These are phyloP conservation scores for Phaseolus lunatus DNA, from an alignment of 306 rosid genomes.

Conservation along the genomic window DNA sequence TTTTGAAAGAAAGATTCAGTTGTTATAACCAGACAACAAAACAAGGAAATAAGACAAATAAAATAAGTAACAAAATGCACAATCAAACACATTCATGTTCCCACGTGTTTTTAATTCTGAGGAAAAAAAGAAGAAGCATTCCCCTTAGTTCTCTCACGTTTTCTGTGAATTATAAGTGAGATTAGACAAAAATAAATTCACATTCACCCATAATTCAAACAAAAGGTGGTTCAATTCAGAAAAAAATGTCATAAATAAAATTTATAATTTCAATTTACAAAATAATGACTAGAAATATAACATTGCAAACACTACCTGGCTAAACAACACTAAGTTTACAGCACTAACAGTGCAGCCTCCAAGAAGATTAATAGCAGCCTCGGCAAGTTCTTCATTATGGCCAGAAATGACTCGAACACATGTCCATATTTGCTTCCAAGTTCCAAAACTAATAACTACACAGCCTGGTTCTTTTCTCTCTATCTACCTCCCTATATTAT, in stretches of 20 bases:
- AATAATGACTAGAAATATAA: constrained; percentile 4
- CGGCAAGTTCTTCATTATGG: constrained; percentile 41
- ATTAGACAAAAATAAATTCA: background rate
- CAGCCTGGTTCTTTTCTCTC: background rate
- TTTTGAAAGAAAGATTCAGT: background rate
- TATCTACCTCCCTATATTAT: background rate
- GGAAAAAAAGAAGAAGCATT: background rate
- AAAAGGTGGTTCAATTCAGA: constrained; percentile 18
- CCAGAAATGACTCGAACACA: constrained; percentile 24
- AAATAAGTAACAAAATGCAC: background rate
- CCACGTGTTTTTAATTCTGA: background rate
- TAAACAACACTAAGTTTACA: constrained; percentile 38
- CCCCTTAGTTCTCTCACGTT: background rate
- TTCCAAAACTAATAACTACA: constrained; percentile 34
- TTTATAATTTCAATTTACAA: constrained; percentile 32
- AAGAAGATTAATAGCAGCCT: constrained; percentile 45
- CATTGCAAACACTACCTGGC: background rate
- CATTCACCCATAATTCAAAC: background rate
- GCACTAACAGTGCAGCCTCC: constrained; percentile 48
- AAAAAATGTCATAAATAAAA: constrained; percentile 5
- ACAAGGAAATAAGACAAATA: no score
- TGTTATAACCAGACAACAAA: no score
- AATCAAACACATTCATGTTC: background rate
- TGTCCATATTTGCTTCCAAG: constrained; percentile 43
- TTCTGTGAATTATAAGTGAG: background rate